These are phyloP conservation scores for Acanthamoeba triangularis DNA, from an alignment of 208 protist species.

Conservation along the genomic window DNA sequence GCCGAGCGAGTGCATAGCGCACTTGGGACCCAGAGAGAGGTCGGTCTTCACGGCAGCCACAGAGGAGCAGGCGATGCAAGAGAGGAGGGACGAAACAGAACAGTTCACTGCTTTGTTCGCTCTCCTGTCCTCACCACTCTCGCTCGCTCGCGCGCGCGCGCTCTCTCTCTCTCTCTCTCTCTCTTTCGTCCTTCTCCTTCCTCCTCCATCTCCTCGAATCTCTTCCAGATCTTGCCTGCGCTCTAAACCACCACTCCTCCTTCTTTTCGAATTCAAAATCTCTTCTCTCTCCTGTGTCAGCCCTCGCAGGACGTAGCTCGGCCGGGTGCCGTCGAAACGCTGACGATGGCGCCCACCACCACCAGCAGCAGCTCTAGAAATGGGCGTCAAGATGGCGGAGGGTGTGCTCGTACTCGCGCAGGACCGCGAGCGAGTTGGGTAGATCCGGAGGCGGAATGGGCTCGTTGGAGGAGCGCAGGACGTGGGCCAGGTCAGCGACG, in stretches of 20 bases:
- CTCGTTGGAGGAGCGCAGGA: conserved; percentile 24
- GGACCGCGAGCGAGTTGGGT: conserved; percentile 47
- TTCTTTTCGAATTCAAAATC: too few relatives aligned
- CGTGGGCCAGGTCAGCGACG: conserved; percentile 1
- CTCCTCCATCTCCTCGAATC: too few relatives aligned
- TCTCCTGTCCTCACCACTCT: not conserved
- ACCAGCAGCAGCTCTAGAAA: not conserved
- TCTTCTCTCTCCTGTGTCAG: too few relatives aligned
- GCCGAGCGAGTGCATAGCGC: too few relatives aligned
- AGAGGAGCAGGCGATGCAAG: too few relatives aligned
- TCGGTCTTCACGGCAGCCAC: too few relatives aligned
- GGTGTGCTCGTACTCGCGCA: conserved; percentile 30
- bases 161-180: conserved; percentile 13
- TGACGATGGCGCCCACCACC: too few relatives aligned
- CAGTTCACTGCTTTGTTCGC: not conserved
- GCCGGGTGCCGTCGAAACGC: too few relatives aligned
- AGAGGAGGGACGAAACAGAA: not conserved
- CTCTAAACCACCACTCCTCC: too few relatives aligned
- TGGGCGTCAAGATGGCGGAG: not conserved
- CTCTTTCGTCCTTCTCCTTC: not conserved
- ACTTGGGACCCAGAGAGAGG: too few relatives aligned
- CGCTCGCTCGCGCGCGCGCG: not conserved
- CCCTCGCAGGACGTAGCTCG: too few relatives aligned
- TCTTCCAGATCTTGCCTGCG: too few relatives aligned
- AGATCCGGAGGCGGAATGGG: conserved; percentile 31